Evolutionary conservation across 352 stramenopile species (phyloP).

Genomic region (Proteromonas lacertae): DNA sequence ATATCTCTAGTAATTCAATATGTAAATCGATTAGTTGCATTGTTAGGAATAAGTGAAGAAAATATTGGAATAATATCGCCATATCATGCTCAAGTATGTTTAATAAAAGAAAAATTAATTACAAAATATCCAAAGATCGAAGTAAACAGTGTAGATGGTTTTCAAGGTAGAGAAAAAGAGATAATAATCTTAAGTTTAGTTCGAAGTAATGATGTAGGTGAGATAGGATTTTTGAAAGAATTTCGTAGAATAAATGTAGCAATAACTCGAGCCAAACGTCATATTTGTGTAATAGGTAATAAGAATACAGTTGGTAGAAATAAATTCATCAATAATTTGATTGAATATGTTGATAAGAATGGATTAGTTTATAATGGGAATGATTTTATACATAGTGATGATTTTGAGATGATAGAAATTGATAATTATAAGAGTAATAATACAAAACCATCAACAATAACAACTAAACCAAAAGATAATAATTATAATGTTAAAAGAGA

Average conservation of each 20-base stretch:
- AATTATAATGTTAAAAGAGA: no score
- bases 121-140: background rate
- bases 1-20: no score
- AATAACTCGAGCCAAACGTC: slow-evolving; percentile 67
- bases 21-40: no score
- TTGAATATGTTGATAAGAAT: slow-evolving; percentile 54
- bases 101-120: background rate
- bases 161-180: slow-evolving; percentile 71
- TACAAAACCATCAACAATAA: no score
- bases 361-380: no score
- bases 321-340: slow-evolving; percentile 45
- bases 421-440: no score
- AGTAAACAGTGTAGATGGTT: slow-evolving; percentile 54
- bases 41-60: slow-evolving; percentile 36
- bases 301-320: slow-evolving; percentile 52
- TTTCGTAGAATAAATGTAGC: slow-evolving; percentile 85
- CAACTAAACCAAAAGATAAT: no score
- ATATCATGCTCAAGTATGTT: slow-evolving; percentile 63
- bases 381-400: no score
- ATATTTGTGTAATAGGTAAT: slow-evolving; percentile 70
- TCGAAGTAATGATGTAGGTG: slow-evolving; percentile 36
- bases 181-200: slow-evolving; percentile 88
- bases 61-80: slow-evolving; percentile 86
- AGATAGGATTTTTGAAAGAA: slow-evolving; percentile 74
- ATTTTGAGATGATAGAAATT: no score